Evolutionary conservation across 2,329 filamentous ascomycete genomes (phyloP).

Genomic region (Lachnellula subtilissima): DNA sequence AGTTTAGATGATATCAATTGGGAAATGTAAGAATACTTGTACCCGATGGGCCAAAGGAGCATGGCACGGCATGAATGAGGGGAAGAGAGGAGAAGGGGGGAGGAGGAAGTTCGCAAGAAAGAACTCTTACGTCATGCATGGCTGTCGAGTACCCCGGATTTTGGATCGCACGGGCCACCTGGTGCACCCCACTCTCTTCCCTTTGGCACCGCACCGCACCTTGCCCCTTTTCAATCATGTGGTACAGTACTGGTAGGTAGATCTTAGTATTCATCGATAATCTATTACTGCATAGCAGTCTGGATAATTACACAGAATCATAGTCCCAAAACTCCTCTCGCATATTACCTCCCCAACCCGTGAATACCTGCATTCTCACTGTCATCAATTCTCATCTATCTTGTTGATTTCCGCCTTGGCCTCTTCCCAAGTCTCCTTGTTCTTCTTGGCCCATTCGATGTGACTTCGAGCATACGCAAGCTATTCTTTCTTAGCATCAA

Average conservation of each 20-base stretch:
- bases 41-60: neutral
- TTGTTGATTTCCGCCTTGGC: slow-evolving; percentile 66
- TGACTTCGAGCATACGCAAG: slow-evolving; percentile 68
- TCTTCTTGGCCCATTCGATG: slow-evolving; percentile 70
- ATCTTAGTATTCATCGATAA: neutral
- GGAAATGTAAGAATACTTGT: neutral
- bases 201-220: no score
- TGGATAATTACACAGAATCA: slow-evolving; percentile 14
- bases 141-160: no score
- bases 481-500: slow-evolving; percentile 37
- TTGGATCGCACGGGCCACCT: neutral
- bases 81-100: no score
- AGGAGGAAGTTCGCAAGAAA: no score
- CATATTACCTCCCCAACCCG: slow-evolving; percentile 14
- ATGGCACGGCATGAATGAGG: no score
- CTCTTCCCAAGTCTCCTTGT: slow-evolving; percentile 68
- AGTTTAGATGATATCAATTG: neutral
- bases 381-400: slow-evolving; percentile 46
- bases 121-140: no score
- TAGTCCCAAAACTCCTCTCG: slow-evolving; percentile 11
- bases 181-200: no score
- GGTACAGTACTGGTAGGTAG: neutral
- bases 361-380: slow-evolving; percentile 2
- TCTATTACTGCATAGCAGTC: slow-evolving; percentile 18
- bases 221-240: neutral